These are phyloP conservation scores for Kodamaea restingae DNA, from an alignment of 805 yeast genomes.

Conservation along the genomic window DNA sequence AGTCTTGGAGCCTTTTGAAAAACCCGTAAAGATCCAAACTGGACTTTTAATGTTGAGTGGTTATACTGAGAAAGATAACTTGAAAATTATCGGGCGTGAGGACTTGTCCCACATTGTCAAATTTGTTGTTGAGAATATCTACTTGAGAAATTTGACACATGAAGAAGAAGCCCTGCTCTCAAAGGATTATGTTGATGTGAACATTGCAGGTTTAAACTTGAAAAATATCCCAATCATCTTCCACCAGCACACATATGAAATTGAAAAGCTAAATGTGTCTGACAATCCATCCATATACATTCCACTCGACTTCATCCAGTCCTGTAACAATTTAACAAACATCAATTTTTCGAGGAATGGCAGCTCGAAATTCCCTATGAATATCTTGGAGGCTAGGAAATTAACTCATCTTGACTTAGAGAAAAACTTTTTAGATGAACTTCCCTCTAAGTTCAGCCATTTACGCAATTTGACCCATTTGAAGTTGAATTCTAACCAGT, in stretches of 20 bases:
- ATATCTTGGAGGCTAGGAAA: constrained; percentile 64
- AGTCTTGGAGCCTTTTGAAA: constrained; percentile 65
- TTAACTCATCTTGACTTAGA: constrained; percentile 69
- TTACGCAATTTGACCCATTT: constrained; percentile 53
- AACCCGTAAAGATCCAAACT: constrained; percentile 74
- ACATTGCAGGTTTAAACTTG: constrained; percentile 66
- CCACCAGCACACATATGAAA: constrained; percentile 75
- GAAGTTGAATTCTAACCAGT: constrained; percentile 71
- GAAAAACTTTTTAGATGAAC: constrained; percentile 65
- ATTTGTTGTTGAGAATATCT: constrained; percentile 65
- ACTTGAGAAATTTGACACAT: constrained; percentile 56
- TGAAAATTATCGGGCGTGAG: constrained; percentile 75
- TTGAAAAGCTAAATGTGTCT: constrained; percentile 76
- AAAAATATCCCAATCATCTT: constrained; percentile 83
- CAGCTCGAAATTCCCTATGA: constrained; percentile 67
- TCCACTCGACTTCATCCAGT: constrained; percentile 82
- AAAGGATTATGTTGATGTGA: constrained; percentile 67
- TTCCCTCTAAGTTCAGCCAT: constrained; percentile 55
- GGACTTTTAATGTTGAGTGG: constrained; percentile 73
- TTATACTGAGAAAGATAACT: constrained; percentile 68
- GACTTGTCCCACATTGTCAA: constrained; percentile 81
- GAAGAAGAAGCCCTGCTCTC: constrained; percentile 66
- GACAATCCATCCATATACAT: constrained; percentile 81
- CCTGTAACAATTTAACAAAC: constrained; percentile 65
- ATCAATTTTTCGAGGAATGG: constrained; percentile 71